Percentiles rank a stretch among this genome's conserved stretches.
phyloP scores from a whole-genome alignment of 1,139 yeast genomes.

The Scheffersomyces titani region DNA sequence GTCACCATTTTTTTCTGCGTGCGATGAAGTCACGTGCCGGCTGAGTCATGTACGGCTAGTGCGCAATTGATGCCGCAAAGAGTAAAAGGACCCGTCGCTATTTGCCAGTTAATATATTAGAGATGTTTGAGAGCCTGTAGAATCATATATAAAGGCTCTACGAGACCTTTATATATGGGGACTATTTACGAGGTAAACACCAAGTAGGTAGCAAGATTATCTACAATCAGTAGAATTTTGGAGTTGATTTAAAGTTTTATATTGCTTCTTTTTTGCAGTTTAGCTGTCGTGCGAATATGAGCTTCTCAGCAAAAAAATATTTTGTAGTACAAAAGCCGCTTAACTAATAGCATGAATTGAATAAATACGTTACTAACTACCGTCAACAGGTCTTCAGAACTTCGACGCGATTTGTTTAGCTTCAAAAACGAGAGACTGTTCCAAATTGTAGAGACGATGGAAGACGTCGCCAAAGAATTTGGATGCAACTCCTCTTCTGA shows the following conservation, averaged over 20 bases:
- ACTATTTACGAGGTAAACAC: too few relatives aligned
- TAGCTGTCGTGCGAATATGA: not conserved
- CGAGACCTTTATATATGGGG: too few relatives aligned
- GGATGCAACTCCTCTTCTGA: slow-evolving; percentile 40
- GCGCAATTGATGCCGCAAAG: not conserved
- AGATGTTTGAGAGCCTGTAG: too few relatives aligned
- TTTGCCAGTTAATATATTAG: not conserved
- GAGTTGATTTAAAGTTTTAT: not conserved
- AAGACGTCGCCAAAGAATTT: slow-evolving; percentile 25
- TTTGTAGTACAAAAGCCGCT: not conserved
- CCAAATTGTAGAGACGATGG: slow-evolving; percentile 15
- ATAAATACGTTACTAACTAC: not conserved
- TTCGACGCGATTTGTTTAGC: not conserved
- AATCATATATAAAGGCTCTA: too few relatives aligned
- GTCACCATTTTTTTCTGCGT: not conserved
- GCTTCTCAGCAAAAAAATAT: not conserved
- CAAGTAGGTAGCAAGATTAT: too few relatives aligned
- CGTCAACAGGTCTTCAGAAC: not conserved
- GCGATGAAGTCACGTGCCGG: not conserved
- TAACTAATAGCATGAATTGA: not conserved
- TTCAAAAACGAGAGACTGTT: slow-evolving; percentile 9
- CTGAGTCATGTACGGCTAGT: not conserved
- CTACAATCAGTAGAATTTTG: too few relatives aligned
- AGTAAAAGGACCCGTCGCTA: not conserved
- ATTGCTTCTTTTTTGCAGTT: not conserved